Conservation (phyloP, 2,329 filamentous ascomycete species). For the Shiraia sp. region DNA sequence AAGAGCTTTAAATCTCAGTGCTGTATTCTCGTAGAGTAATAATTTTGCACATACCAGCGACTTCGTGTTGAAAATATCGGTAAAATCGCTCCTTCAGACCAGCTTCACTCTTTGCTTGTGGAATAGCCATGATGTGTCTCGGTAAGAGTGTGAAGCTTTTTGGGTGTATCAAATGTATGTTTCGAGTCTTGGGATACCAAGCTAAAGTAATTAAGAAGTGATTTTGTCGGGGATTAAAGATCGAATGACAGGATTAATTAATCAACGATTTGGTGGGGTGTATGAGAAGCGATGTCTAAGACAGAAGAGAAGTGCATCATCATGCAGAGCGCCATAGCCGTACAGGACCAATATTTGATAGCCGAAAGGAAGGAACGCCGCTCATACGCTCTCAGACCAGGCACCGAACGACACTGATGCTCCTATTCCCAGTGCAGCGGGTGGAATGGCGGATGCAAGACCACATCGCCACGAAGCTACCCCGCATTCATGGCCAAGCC, state of each 20-base stretch:
- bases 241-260: background rate
- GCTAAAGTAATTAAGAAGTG: conserved; percentile 2
- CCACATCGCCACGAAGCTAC: background rate
- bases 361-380: background rate
- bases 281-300: background rate
- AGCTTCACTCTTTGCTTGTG: conserved; percentile 20
- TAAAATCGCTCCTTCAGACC: conserved; percentile 78
- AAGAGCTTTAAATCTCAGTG: conserved; percentile 60
- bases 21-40: rapidly evolving
- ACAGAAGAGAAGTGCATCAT: background rate
- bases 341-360: background rate
- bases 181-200: background rate
- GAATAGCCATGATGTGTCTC: conserved; percentile 9
- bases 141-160: no score
- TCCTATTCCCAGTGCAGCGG: background rate
- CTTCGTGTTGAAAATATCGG: conserved; percentile 77
- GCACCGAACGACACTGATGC: background rate
- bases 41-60: conserved; percentile 59
- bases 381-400: conserved; percentile 1
- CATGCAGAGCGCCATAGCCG: conserved; percentile 1
- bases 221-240: background rate
- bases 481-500: conserved; percentile 1
- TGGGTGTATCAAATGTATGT: background rate
- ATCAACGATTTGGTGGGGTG: background rate
- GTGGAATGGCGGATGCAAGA: background rate